Base-by-base conservation (phyloP, 306 rosid species). In the Quercus robur region DNA sequence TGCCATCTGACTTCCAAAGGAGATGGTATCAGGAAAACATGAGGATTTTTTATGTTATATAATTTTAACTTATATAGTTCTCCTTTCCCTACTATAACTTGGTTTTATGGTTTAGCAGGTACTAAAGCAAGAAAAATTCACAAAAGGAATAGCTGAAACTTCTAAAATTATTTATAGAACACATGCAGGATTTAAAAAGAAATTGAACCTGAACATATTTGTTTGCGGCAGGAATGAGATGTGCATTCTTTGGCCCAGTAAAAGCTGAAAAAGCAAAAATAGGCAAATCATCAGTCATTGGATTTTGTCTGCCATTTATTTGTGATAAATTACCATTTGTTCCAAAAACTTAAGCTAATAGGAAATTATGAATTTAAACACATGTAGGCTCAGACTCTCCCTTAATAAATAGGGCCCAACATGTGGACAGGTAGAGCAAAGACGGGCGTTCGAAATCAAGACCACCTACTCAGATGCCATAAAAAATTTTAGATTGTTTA, bases 181-280 rank as follows among this genome's bases (percentile, higher is more conserved):
- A 49, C 21, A 51, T 12, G 1, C 13, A 58, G 67, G 59, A 31
- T 51, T 26, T 41, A 70, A 10, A 23, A 59, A 72, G 69, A 75
- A 78, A 83, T 58, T 75, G 76, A 76, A 94, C 98, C 98, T 94
- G 97, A 74, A 93, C 91, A 66, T 91, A 94, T 31, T 88, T 86
- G 86, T 89, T 91, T 74, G 97, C 97, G 56, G 97, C 94, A 49
- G 97, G 90, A 55, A 92, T 87, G 77, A 92, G 13, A 28, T 92
- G 85, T 44, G 49, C 73, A 70, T 88, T 89, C 87, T 90, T 92
- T 75, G 91, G 79, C 58, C 97, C 97, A 44, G 86, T 85, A 81
- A 94, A 91, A 85, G 97, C 99, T 92, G 92, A 84, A 90, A 87
- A 82, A 67, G 58, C 25, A 71, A 15, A 78, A 75, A 59, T 64